phyloP scores from a whole-genome alignment of 2,329 filamentous ascomycete genomes.

The Talaromyces rugulosus region DNA sequence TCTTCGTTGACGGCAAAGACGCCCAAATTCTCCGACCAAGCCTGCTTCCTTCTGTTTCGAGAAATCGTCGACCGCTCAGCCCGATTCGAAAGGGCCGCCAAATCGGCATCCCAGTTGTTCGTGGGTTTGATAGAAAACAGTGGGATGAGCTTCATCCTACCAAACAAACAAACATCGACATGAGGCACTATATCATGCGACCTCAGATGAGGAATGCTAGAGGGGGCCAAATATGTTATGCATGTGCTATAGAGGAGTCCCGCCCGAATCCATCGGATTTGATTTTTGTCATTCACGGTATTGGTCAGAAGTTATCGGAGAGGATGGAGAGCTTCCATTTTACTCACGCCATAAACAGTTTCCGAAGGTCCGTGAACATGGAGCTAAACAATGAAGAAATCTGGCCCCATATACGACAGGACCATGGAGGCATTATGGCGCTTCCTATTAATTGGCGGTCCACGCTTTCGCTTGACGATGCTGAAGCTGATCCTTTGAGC shows the following conservation, averaged over 20 bases:
- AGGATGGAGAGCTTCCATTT: slow-evolving; percentile 95
- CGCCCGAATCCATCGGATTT: slow-evolving; percentile 76
- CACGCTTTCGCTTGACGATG: slow-evolving; percentile 81
- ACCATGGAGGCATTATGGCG: slow-evolving; percentile 88
- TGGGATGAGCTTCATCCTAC: slow-evolving; percentile 72
- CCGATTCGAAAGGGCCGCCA: slow-evolving; percentile 80
- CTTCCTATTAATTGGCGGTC: slow-evolving; percentile 93
- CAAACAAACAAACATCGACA: slow-evolving; percentile 38
- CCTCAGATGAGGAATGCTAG: slow-evolving; percentile 29
- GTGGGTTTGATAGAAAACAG: slow-evolving; percentile 73
- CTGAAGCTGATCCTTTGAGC: slow-evolving; percentile 54
- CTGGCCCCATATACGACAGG: slow-evolving; percentile 68
- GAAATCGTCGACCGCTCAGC: slow-evolving; percentile 72
- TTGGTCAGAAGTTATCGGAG: slow-evolving; percentile 93
- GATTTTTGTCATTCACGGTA: slow-evolving; percentile 87
- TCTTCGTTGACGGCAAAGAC: slow-evolving; percentile 72
- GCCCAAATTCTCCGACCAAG: slow-evolving; percentile 86
- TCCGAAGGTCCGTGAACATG: slow-evolving; percentile 79
- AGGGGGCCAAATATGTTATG: slow-evolving; percentile 38
- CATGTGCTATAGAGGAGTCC: slow-evolving; percentile 61
- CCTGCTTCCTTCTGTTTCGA: slow-evolving; percentile 78
- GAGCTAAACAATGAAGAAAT: slow-evolving; percentile 72
- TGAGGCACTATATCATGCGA: slow-evolving; percentile 39
- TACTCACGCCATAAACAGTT: slow-evolving; percentile 89
- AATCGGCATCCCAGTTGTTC: slow-evolving; percentile 81